These are phyloP conservation scores for Aspergillus homomorphus DNA, from an alignment of 495 filamentous ascomycete genomes.

Conservation along the genomic window DNA sequence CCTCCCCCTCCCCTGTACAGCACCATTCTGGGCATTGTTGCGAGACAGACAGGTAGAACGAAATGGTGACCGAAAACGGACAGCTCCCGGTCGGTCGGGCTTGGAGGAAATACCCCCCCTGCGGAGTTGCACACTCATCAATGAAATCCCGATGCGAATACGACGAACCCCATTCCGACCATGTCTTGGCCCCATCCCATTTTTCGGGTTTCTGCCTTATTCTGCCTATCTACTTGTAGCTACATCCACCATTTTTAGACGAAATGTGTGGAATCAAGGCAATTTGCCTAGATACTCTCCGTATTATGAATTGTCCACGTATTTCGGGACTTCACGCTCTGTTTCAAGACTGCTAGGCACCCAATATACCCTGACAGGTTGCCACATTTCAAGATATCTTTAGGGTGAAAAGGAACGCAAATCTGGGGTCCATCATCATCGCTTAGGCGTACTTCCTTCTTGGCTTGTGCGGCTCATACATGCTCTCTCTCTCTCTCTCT, in stretches of 20 bases:
- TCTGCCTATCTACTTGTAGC: neutral
- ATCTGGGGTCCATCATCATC: neutral
- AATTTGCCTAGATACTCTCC: too few relatives aligned
- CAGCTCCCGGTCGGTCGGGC: neutral
- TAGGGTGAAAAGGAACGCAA: too few relatives aligned
- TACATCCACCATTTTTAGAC: too few relatives aligned
- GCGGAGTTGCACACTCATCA: neutral
- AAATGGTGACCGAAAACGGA: neutral
- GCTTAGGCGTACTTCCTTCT: neutral
- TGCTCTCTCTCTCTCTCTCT: neutral
- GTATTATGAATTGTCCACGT: too few relatives aligned
- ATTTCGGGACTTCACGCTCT: neutral
- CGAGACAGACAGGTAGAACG: neutral
- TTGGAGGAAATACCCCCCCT: neutral
- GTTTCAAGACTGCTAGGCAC: neutral
- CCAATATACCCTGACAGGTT: neutral
- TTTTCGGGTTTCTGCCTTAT: neutral
- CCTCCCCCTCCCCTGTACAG: too few relatives aligned
- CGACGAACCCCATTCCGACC: conserved; percentile 14
- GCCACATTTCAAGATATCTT: conserved; percentile 3
- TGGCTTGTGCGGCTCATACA: neutral
- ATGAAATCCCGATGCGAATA: neutral
- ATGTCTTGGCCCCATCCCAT: conserved; percentile 4
- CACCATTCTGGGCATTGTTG: neutral
- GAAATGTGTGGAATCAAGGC: neutral